A percentile compares a stretch with the other conserved stretches of the same genome.
Conservation (phyloP, 2,329 filamentous ascomycete genomes). For the Huntiella decipiens region DNA sequence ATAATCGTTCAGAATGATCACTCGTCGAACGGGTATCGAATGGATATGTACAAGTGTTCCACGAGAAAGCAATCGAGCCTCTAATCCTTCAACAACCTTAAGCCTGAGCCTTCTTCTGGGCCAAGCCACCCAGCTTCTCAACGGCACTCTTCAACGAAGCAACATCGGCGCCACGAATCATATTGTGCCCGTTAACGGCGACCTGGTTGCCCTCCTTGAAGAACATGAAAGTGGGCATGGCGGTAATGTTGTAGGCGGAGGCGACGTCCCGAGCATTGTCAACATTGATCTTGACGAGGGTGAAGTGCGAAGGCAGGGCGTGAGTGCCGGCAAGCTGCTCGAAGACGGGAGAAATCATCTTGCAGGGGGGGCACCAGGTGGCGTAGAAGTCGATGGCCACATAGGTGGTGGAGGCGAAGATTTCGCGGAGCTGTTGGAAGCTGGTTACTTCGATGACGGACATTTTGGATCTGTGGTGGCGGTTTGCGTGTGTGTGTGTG, state of each 20-base stretch:
- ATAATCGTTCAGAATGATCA: too few relatives aligned
- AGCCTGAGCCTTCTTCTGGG: slow-evolving; percentile 17
- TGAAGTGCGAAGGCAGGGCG: slow-evolving; percentile 29
- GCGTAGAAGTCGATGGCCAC: slow-evolving; percentile 78
- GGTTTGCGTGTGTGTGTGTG: not conserved
- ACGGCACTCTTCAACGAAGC: slow-evolving; percentile 17
- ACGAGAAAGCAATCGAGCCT: too few relatives aligned
- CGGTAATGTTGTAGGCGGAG: slow-evolving; percentile 59
- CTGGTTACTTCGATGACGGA: slow-evolving; percentile 9
- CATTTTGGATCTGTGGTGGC: slow-evolving; percentile 1
- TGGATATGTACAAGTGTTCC: too few relatives aligned
- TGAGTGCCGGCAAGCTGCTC: slow-evolving; percentile 16
- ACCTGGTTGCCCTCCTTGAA: slow-evolving; percentile 53
- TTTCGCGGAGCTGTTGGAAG: slow-evolving; percentile 6
- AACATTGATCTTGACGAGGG: slow-evolving; percentile 84
- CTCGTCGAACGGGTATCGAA: too few relatives aligned
- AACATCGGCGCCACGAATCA: slow-evolving; percentile 14
- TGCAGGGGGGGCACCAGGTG: slow-evolving; percentile 89
- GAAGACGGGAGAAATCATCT: slow-evolving; percentile 63
- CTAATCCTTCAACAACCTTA: slow-evolving; percentile 8
- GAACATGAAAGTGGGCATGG: slow-evolving; percentile 82
- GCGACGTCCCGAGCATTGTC: slow-evolving; percentile 61
- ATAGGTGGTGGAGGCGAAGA: slow-evolving; percentile 26
- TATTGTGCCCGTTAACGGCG: slow-evolving; percentile 16
- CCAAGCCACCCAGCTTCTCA: slow-evolving; percentile 21